Base-by-base conservation (phyloP, 176 grass and related monocot genomes). In the Oryza punctata region DNA sequence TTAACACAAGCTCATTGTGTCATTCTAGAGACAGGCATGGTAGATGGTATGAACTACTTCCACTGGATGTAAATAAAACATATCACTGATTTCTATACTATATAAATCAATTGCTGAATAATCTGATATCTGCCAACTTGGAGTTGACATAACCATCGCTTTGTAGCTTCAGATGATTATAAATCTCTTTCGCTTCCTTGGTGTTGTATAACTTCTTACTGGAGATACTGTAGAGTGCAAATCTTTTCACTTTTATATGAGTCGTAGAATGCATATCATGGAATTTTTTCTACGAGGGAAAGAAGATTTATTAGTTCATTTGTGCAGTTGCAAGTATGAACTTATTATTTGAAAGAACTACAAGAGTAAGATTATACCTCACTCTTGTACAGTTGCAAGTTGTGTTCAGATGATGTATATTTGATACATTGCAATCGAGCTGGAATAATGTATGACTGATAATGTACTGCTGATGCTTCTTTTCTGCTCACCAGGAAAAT, bases 1-100 rank as follows among this genome's bases (percentile, higher is more conserved):
- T 67, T 57, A 70, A 80, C 71, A 25, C 50, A 1, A 78, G 66
- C 41, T 80, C 75, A 13, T 80, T 40, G 0, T 76, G 72, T 15
- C 85, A 85, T 30, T 78, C 72, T 27, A 86, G 81, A 49, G 92
- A 94, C 6, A 82, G 87, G 73, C 75, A 91, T 81, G 89, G 89
- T 27, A 54, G 60, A 38, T 38, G 7, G 37, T 8, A 38, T 0
- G 40, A 78, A 77, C 9, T 63, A 77, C 52, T 60, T 85, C 44
- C 81, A 75, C 19, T 43, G 86, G 43, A 87, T 89, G 81, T 94
- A 87, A 94, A 78, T 63, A 16, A 33, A 30, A 80, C 12, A 40
- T 80, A 29, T 23, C 57, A 30, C 67, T 43, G 23, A 65, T 41
- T 57, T 88, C 5, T 35, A 29, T 69, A 78, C 29, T 49, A 63